Percentiles rank a stretch among this genome's conserved stretches.
Conservation (phyloP, 169 alveolate species). For the Eimeria sp. region DNA sequence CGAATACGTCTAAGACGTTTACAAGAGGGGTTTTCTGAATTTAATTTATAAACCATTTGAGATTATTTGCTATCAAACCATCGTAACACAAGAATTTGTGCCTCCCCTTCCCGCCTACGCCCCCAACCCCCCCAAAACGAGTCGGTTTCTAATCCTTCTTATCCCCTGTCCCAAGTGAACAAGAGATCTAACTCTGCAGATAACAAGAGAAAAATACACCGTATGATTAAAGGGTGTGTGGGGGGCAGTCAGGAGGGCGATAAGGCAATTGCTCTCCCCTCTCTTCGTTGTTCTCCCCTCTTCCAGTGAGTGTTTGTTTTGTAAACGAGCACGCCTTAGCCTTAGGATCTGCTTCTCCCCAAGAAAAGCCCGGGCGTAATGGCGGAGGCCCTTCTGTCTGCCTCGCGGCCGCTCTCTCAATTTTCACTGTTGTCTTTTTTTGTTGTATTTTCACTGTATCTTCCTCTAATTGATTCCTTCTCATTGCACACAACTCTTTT, state of each 20-base stretch:
- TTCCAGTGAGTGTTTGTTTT: no score
- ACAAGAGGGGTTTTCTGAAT: background rate
- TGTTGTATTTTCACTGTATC: background rate
- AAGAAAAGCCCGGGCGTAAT: no score
- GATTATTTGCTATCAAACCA: background rate
- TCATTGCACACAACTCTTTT: no score
- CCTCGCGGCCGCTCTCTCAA: background rate
- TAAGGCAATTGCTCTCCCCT: background rate
- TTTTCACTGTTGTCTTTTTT: background rate
- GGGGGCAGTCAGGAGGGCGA: background rate
- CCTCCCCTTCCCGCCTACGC: no score
- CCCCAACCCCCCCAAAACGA: background rate
- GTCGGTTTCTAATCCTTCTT: background rate
- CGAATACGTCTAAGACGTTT: background rate
- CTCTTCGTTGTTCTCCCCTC: background rate
- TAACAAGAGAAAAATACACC: background rate
- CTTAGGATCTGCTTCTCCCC: no score
- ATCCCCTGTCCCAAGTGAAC: background rate
- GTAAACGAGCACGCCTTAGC: no score
- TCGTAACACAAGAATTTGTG: background rate
- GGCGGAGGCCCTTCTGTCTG: no score
- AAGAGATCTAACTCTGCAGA: background rate
- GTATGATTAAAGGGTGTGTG: background rate
- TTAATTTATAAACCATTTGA: background rate
- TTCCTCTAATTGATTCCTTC: background rate